Conservation (phyloP, 768 basidiomycete species). For the Lactarius sanguifluus region DNA sequence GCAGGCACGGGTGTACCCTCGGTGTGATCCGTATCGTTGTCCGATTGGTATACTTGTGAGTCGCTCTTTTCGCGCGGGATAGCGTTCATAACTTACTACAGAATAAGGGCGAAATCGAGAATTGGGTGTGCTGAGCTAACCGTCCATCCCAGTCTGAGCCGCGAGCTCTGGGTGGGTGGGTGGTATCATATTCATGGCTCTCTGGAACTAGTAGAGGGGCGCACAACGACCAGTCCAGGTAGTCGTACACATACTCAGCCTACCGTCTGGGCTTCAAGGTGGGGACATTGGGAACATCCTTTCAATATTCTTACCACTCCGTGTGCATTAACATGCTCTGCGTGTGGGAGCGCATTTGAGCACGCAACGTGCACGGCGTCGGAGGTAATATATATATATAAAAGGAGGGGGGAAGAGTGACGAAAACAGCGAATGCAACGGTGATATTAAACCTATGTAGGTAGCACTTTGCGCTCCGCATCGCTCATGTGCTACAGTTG, state of each 20-base stretch:
- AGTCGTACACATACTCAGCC: background rate
- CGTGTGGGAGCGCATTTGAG: background rate
- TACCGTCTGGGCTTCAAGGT: background rate
- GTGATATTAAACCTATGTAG: constrained; percentile 21
- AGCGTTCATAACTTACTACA: no score
- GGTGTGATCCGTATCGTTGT: background rate
- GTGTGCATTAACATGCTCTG: background rate
- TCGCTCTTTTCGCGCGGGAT: no score
- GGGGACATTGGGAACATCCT: background rate
- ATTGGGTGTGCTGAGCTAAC: no score
- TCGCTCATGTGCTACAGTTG: constrained; percentile 12
- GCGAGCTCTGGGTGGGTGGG: background rate
- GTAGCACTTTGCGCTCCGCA: constrained; percentile 16
- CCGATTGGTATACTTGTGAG: background rate
- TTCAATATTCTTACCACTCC: background rate
- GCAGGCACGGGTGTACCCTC: background rate
- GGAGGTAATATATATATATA: background rate
- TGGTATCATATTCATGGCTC: no score
- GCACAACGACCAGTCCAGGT: background rate
- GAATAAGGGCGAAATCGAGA: no score
- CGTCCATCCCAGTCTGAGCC: background rate
- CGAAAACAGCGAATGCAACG: background rate
- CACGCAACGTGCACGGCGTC: background rate
- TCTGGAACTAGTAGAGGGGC: background rate
- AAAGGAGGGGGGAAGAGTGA: no score